phyloP scores from a whole-genome alignment of 306 rosid species.

The Adenanthera pavonina region DNA sequence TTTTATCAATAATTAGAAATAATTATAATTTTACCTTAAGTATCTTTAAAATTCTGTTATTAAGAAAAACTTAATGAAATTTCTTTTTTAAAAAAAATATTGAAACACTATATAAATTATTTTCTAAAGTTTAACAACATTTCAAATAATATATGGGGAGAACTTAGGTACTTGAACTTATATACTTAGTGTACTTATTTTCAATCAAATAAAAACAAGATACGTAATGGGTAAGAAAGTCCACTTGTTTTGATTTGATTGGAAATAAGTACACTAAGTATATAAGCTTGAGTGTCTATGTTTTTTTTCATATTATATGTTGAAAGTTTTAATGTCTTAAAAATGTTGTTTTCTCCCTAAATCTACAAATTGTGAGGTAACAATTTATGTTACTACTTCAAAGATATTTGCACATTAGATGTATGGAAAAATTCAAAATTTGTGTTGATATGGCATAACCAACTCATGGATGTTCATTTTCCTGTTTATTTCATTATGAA shows the following conservation, averaged over 20 bases:
- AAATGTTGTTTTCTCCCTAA: not conserved
- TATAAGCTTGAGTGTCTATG: too few species aligned
- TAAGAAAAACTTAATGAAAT: not conserved
- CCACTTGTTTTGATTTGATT: too few species aligned
- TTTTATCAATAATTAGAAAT: not conserved
- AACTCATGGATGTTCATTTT: not conserved
- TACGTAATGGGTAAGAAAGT: too few species aligned
- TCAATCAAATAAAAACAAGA: too few species aligned
- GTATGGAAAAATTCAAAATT: not conserved
- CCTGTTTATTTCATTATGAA: not conserved
- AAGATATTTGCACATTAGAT: not conserved
- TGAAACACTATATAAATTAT: not conserved
- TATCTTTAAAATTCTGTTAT: not conserved
- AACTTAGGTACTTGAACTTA: too few species aligned
- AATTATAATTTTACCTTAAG: not conserved
- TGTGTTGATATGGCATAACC: not conserved
- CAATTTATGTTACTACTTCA: not conserved
- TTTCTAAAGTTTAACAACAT: not conserved
- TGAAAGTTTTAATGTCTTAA: not conserved
- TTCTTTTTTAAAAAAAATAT: not conserved
- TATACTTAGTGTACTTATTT: too few species aligned
- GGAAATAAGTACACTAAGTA: too few species aligned
- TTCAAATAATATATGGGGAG: not conserved
- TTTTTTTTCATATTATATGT: too few species aligned
- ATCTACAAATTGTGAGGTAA: not conserved